Evolutionary conservation across 2,329 filamentous ascomycete genomes (phyloP).

Genomic region (Fusarium floridanum): DNA sequence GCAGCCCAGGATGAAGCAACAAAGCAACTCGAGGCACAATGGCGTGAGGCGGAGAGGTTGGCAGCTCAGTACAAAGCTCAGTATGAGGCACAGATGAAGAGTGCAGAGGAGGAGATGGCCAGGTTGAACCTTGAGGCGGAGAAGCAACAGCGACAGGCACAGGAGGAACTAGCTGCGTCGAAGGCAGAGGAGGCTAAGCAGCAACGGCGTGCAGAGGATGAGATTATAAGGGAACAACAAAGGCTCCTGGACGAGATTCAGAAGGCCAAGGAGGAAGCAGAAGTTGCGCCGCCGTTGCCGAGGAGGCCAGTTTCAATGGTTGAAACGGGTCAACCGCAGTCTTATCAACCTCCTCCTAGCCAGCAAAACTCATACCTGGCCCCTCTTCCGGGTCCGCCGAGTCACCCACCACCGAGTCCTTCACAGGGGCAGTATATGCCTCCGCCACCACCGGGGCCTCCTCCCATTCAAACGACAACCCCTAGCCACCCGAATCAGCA

Average conservation of each 20-base stretch:
- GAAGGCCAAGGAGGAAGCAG: not conserved
- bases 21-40: conserved; percentile 32
- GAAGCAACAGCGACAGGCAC: conserved; percentile 1
- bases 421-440: not conserved
- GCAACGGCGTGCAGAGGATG: conserved; percentile 12
- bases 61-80: conserved; percentile 40
- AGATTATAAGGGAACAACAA: conserved; percentile 31
- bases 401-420: not conserved
- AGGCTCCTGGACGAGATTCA: conserved; percentile 34
- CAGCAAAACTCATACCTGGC: conserved; percentile 9
- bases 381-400: not conserved
- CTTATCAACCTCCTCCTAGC: not conserved
- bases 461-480: not conserved
- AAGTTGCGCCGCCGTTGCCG: conserved; percentile 21
- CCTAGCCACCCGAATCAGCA: not conserved
- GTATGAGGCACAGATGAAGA: conserved; percentile 25
- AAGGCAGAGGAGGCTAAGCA: conserved; percentile 20
- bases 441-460: conserved; percentile 18
- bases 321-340: not conserved
- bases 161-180: conserved; percentile 8
- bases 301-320: conserved; percentile 22
- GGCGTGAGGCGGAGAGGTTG: conserved; percentile 37
- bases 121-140: conserved; percentile 18
- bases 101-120: conserved; percentile 22
- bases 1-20: not conserved